Evolutionary conservation across 129 eudicot species (phyloP).

Genomic region (Flaveria linearis): DNA sequence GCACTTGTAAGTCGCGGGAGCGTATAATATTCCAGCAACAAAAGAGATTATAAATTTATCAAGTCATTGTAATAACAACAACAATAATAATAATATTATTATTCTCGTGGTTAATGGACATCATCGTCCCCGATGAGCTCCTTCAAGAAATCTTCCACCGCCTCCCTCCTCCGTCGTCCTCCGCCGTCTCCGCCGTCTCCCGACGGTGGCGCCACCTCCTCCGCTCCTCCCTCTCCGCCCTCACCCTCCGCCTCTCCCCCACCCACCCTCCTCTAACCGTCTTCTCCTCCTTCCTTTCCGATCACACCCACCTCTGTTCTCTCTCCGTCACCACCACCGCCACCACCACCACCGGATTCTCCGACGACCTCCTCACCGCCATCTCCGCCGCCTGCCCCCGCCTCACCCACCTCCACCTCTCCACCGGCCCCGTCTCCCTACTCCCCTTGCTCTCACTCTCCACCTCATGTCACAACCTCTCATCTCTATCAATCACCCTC

Average conservation of each 20-base stretch:
- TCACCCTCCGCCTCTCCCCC: constrained; percentile 49
- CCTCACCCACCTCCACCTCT: constrained; percentile 51
- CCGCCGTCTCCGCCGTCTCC: constrained; percentile 54
- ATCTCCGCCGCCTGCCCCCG: constrained; percentile 44
- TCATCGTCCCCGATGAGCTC: constrained; percentile 72
- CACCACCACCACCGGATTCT: constrained; percentile 29
- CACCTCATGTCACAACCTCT: constrained; percentile 40
- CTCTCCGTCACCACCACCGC: constrained; percentile 35
- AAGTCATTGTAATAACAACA: background rate
- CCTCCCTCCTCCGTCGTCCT: constrained; percentile 56
- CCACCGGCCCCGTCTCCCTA: constrained; percentile 43
- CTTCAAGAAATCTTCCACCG: constrained; percentile 79
- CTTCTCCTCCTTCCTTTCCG: constrained; percentile 42
- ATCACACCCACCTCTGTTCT: constrained; percentile 49
- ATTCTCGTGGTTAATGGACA: constrained; percentile 44
- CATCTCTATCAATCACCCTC: constrained; percentile 47
- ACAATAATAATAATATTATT: too few species aligned
- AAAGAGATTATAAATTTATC: constrained; percentile 12
- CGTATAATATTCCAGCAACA: too few species aligned
- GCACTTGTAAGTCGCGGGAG: background rate
- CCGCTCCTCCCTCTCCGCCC: constrained; percentile 62
- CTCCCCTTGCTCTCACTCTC: constrained; percentile 47
- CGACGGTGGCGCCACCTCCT: constrained; percentile 66
- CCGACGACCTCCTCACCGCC: constrained; percentile 39
- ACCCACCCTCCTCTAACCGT: constrained; percentile 32